Percentiles rank a stretch among this genome's conserved stretches.
These are phyloP conservation scores for Rubia tinctorum DNA, from an alignment of 305 asterid genomes.

Conservation along the genomic window DNA sequence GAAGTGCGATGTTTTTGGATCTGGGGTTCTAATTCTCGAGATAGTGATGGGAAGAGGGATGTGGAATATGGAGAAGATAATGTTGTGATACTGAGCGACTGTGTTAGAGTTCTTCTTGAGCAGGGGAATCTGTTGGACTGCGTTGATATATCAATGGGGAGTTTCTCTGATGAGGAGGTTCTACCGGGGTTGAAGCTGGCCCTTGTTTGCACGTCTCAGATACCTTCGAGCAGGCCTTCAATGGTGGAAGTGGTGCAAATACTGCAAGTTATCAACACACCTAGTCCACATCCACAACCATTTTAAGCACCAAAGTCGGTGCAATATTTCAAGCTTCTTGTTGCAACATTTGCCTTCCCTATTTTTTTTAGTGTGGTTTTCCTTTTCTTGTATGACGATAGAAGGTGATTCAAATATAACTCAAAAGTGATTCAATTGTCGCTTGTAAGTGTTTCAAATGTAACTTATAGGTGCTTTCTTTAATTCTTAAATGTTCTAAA, in stretches of 20 bases:
- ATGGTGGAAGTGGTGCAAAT: constrained; percentile 98
- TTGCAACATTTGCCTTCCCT: background rate
- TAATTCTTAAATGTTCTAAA: too few species aligned
- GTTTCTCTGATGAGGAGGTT: constrained; percentile 74
- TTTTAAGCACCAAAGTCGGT: constrained; percentile 20
- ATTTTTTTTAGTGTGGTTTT: background rate
- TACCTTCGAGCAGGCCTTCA: constrained; percentile 96
- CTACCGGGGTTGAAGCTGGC: constrained; percentile 82
- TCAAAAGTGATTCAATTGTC: too few species aligned
- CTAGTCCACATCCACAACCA: constrained; percentile 55
- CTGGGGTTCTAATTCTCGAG: constrained; percentile 84
- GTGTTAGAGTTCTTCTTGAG: constrained; percentile 71
- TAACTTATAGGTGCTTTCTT: too few species aligned
- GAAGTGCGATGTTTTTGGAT: constrained; percentile 85
- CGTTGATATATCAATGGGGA: constrained; percentile 64
- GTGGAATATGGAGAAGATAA: constrained; percentile 84
- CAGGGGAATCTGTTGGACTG: constrained; percentile 76
- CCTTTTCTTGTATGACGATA: background rate
- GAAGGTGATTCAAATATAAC: too few species aligned
- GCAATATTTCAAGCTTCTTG: constrained; percentile 1
- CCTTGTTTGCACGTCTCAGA: constrained; percentile 87
- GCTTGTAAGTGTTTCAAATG: too few species aligned
- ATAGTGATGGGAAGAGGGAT: constrained; percentile 69
- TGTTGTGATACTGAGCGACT: constrained; percentile 74
- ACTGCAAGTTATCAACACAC: constrained; percentile 81